phyloP scores from a whole-genome alignment of 2,329 filamentous ascomycete species.

The Monascus ruber region DNA sequence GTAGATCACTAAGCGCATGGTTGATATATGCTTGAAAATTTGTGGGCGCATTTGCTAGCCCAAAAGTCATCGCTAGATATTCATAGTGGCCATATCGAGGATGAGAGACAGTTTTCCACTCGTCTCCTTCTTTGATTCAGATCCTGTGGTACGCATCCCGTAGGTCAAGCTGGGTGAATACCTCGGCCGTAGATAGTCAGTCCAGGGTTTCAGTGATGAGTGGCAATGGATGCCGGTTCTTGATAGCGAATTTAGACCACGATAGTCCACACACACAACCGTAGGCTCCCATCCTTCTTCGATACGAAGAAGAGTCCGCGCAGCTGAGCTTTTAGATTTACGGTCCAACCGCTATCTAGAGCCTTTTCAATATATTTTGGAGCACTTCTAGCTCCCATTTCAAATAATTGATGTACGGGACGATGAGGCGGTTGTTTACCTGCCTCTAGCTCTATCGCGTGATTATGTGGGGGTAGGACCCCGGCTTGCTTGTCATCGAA shows the following conservation, averaged over 20 bases:
- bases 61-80: not conserved
- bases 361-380: not conserved
- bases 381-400: not conserved
- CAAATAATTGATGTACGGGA: not conserved
- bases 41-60: not conserved
- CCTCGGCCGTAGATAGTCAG: not conserved
- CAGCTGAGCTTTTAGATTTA: not conserved
- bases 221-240: not conserved
- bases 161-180: not conserved
- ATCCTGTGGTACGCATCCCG: not conserved
- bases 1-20: not conserved
- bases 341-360: not conserved
- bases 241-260: not conserved
- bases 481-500: no score
- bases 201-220: slow-evolving; percentile 1
- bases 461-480: no score
- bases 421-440: not conserved
- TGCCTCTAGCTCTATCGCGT: not conserved
- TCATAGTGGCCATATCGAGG: no score
- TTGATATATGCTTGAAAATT: not conserved
- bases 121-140: not conserved
- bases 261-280: not conserved
- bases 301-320: not conserved
- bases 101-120: not conserved
- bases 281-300: not conserved